Evolutionary conservation across 2,329 filamentous ascomycete species (phyloP).

Genomic region (Tolypocladium amazonense): DNA sequence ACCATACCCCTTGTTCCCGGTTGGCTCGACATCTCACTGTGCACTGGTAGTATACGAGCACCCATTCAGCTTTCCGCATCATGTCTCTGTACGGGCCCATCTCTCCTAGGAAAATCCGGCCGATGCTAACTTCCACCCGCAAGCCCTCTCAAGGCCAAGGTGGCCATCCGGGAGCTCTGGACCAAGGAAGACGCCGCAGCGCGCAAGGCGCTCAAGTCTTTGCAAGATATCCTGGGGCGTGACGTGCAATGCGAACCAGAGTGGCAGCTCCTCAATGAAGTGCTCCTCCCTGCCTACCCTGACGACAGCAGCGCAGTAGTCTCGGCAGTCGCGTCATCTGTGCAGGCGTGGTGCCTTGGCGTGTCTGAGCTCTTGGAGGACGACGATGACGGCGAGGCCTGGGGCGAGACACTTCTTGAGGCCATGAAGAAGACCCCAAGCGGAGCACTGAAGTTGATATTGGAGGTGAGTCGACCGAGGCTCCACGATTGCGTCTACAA

Average conservation of each 20-base stretch:
- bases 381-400: slow-evolving; percentile 22
- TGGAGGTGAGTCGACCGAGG: slow-evolving; percentile 20
- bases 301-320: slow-evolving; percentile 30
- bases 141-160: slow-evolving; percentile 31
- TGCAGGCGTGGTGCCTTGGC: slow-evolving; percentile 25
- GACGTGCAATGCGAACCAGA: slow-evolving; percentile 27
- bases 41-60: not conserved
- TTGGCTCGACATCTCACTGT: not conserved
- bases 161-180: slow-evolving; percentile 34
- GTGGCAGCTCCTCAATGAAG: slow-evolving; percentile 29
- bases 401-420: slow-evolving; percentile 32
- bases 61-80: not conserved
- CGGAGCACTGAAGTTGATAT: slow-evolving; percentile 13
- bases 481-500: not conserved
- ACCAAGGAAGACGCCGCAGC: slow-evolving; percentile 19
- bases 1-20: not conserved
- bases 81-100: slow-evolving; percentile 8
- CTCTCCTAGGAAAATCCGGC: not conserved
- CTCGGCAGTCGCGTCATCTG: slow-evolving; percentile 20
- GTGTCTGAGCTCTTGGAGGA: slow-evolving; percentile 31
- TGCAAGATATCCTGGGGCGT: slow-evolving; percentile 27
- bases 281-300: slow-evolving; percentile 24
- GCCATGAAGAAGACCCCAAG: slow-evolving; percentile 9
- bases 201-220: slow-evolving; percentile 18
- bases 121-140: not conserved